These are phyloP conservation scores for Typha latifolia DNA, from an alignment of 176 grass and related monocot genomes.

Conservation along the genomic window DNA sequence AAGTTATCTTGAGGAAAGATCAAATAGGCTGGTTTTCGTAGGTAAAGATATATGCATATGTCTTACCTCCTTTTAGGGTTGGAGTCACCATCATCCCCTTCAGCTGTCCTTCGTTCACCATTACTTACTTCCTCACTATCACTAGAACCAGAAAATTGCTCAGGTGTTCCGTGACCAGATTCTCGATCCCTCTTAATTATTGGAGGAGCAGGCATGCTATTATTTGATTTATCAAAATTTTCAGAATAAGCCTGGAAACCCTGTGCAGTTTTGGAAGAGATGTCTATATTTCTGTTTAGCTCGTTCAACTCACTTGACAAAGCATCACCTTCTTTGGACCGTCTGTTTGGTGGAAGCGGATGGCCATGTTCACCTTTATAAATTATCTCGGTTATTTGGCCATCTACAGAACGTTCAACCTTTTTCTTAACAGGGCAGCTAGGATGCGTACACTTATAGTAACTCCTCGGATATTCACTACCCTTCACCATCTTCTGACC, in stretches of 20 bases:
- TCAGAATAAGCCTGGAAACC: neutral
- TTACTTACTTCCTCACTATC: conserved; percentile 1
- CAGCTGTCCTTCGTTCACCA: neutral
- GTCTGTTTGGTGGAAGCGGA: conserved; percentile 43
- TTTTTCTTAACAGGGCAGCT: conserved; percentile 75
- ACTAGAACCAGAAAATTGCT: conserved; percentile 2
- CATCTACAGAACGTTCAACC: conserved; percentile 45
- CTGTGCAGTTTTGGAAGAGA: too few relatives aligned
- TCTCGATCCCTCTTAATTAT: neutral
- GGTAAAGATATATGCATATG: neutral
- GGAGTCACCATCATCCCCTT: neutral
- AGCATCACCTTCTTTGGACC: conserved; percentile 43
- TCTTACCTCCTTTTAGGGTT: conserved; percentile 10
- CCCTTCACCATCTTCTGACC: conserved; percentile 72
- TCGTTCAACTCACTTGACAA: neutral
- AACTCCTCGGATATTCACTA: conserved; percentile 61
- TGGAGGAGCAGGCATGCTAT: neutral
- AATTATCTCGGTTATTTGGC: conserved; percentile 59
- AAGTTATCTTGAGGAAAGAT: too few relatives aligned
- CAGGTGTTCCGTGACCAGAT: neutral
- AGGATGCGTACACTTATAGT: conserved; percentile 54
- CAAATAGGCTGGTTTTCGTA: too few relatives aligned
- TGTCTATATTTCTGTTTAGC: neutral
- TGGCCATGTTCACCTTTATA: conserved; percentile 66
- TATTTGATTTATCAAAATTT: conserved; percentile 1